Evolutionary conservation across 495 filamentous ascomycete species (phyloP), one percentile per base, ranked within the genome.

Genomic region (Pseudoneurospora amorphoporcata): DNA sequence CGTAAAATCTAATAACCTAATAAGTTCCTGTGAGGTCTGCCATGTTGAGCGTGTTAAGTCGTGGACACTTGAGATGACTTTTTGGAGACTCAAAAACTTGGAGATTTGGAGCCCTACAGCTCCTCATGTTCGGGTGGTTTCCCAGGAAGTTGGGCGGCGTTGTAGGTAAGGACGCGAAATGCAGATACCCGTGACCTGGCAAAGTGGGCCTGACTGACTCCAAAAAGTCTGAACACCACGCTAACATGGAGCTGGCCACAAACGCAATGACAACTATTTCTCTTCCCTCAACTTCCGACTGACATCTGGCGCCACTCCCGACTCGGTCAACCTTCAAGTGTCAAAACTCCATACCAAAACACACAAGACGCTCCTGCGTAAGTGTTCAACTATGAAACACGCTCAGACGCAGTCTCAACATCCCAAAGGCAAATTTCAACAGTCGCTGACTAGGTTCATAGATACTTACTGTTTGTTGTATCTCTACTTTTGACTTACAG

Each of bases 1-100:
- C 80, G 77, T 77, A 79, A 80, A 77, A 76, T 71, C 71, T 74
- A 68, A 68, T 70, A 32, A 35, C 53, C 29, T 35, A 35, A 35
- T 8, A 35, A 61, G 53, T 17, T 65, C 29, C 14, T 32, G 53
- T 65, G 53, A 65, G 35, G 29, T 17, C 29, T 65, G 53, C 29
- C 14, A 35, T 17, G 53, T 37, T 35, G 29, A 35, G 53, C 53
- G 53, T 12, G 14, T 65, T 12, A 65, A 35, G 53, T 35, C 5
- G 14, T 58, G 47, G 53, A 65, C 53, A 35, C 14, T 35, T 61
- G 12, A 3, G 12, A 8, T 61, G 5, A 32, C 6, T 61, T 16
- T 16, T 16, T 35, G 10, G 5, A 61, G 29, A 32, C 53, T 17
- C 14, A 2, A 65, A 35, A 3, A 35, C 53, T 35, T 29, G 29